Base-by-base conservation (phyloP, 805 yeast species). In the Yamadazyma akitaensis region DNA sequence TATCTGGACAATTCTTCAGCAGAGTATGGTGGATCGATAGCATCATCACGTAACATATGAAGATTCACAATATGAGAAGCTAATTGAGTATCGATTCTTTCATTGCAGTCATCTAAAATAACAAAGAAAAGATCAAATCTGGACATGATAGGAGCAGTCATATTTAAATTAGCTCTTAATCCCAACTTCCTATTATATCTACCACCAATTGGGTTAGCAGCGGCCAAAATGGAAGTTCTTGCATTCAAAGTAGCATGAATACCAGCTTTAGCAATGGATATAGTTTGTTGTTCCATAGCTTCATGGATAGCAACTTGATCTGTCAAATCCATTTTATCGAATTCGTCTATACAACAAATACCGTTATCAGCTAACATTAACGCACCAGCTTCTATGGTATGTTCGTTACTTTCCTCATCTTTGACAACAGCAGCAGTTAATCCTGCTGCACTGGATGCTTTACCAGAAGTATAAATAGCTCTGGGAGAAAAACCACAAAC, bases 231-330 rank as follows among this genome's bases (percentile, higher is more conserved):
- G 0, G 97, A 89, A 0, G 99, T 89, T 60, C 99, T 79, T 1
- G 99, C 99, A 64, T 94, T 94, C 59, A 94, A 73, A 0, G 99
- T 94, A 1, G 99, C 98, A 61, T 94, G 97, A 53, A 94, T 94
- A 61, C 99, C 99, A 0, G 99, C 99, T 65, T 94, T 94, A 10
- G 99, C 97, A 60, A 94, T 94, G 13, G 97, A 91, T 55, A 94
- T 94, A 0, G 99, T 94, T 67, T 94, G 99, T 70, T 94, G 99
- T 76, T 94, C 99, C 99, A 94, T 94, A 19, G 98, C 99, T 72
- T 94, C 99, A 70, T 94, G 99, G 71, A 94, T 92, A 2, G 98
- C 98, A 46, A 94, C 98, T 69, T 94, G 98, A 68, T 94, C 98
- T 1, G 83, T 68, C 37, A 91, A 67, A 65, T 92, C 97, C 99